Base-by-base conservation (phyloP, 2,329 filamentous ascomycete genomes). In the Pyrenophora seminiperda region DNA sequence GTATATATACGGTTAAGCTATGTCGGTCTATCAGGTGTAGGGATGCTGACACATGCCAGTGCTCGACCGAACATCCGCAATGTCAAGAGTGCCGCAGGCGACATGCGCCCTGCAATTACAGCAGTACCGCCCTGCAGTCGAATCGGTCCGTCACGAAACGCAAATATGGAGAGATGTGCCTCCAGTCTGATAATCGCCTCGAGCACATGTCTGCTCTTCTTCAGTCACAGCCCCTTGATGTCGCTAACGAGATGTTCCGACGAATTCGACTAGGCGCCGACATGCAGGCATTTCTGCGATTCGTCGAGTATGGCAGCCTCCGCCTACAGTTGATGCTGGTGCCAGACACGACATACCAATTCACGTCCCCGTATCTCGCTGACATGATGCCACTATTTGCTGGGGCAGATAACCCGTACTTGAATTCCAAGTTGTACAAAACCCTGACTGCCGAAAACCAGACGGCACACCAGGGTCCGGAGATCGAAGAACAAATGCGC, bases 141-240 rank as follows among this genome's bases (percentile, higher is more conserved):
- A 33, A 5, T 33, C 46, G 39, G 24, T 33, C 31, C 39, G 46
- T 31, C 19, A n/a, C 18, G 22, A 42, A 30, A n/a, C 31, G 31
- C 46, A 42, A 30, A n/a, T 31, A 41, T 7, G 20, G 20, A 34
- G 45, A 19, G 11, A 15, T 31, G 20, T 22, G 31, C 33, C 18
- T 2, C 7, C 27, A 18, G 19, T n/a, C 6, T 27, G 24, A 27
- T 27, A 3, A 22, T 20, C 24, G 24, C 19, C 22, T 43, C 39
- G 14, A 22, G 14, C 22, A 50, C 22, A 10, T 53, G 43, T 40
- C 49, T 45, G 31, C 39, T 38, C 32, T 53, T 18, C 29, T 50
- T 30, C 41, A 24, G 19, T 34, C 34, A n/a, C 47, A 36, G 29
- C 41, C 40, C 15, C 5, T 5, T 5, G 14, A 29, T 14, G 33